Base-by-base conservation (phyloP, 805 yeast genomes). In the Saturnispora quitensis region DNA sequence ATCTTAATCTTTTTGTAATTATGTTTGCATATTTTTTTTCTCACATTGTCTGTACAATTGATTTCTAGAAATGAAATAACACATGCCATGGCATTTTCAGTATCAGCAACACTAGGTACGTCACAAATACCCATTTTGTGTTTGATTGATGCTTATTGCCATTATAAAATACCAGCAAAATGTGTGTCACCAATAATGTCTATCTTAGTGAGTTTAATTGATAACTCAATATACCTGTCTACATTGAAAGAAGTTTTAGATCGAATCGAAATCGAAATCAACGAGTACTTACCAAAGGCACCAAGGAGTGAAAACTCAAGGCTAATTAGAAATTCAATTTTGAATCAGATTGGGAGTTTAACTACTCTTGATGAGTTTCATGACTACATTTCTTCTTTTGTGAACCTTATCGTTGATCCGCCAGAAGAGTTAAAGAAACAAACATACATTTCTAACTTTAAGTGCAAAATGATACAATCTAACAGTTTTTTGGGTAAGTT, bases 111-210 rank as follows among this genome's bases (percentile, higher is more conserved):
- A 1, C 56, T 82, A 27, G 75, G 84, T 5, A 81, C 86, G 0
- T 73, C 77, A 51, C 80, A 78, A 56, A 64, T 82, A 0, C 77
- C 81, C 1, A 57, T 81, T 1, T 58, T 81, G 9, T 64, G 74
- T 3, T 59, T 82, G 13, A 69, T 81, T 5, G 71, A 71, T 15
- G 74, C 75, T 0, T 77, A 77, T 56, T 69, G 80, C 45, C 61
- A 69, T 12, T 69, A 69, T 8, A 61, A 62, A 15, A 55, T 76
- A 2, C 80, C 80, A 5, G 56, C 63, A 15, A 57, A 60, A 20
- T 62, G 68, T 27, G 62, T 67, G 22, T 69, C 74, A 6, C 71
- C 76, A 0, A 58, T 74, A 15, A 58, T 78, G 35, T 57, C 73
- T 3, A 61, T 71, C 1, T 56, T 79, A n/a, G 76, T 77, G 15